These are phyloP conservation scores for Paracamarosporium sp. DNA, from an alignment of 2,329 filamentous ascomycete species.

Conservation along the genomic window DNA sequence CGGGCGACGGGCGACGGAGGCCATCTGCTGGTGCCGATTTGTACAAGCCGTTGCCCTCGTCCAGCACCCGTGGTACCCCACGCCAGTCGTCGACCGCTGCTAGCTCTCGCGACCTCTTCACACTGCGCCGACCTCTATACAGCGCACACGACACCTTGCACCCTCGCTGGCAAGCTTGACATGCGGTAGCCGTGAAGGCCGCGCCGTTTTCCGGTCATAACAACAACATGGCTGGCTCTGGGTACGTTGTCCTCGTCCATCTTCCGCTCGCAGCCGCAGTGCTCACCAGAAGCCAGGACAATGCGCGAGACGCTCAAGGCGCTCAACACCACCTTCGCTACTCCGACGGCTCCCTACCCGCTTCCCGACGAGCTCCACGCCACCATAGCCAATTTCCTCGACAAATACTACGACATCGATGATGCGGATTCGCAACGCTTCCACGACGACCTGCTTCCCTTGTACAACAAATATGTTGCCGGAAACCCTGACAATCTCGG, in stretches of 20 bases:
- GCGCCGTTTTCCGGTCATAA: neutral
- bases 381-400: constrained; percentile 71
- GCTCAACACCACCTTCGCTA: constrained; percentile 53
- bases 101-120: neutral
- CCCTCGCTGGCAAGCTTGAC: neutral
- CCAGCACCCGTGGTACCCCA: neutral
- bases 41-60: neutral
- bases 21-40: neutral
- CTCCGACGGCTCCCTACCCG: constrained; percentile 55
- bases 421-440: constrained; percentile 73
- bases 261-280: neutral
- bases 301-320: constrained; percentile 58
- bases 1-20: neutral
- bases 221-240: constrained; percentile 25
- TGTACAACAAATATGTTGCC: constrained; percentile 71
- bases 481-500: constrained; percentile 64
- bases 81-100: neutral
- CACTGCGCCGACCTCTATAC: neutral
- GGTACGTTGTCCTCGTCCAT: constrained; percentile 20
- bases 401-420: constrained; percentile 71
- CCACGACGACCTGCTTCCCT: constrained; percentile 72
- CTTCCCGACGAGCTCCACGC: constrained; percentile 70
- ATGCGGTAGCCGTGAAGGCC: neutral
- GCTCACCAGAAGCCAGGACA: constrained; percentile 43
- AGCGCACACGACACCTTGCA: neutral